Evolutionary conservation across 2,329 filamentous ascomycete genomes (phyloP).

Genomic region (Coniochaeta prunicola): DNA sequence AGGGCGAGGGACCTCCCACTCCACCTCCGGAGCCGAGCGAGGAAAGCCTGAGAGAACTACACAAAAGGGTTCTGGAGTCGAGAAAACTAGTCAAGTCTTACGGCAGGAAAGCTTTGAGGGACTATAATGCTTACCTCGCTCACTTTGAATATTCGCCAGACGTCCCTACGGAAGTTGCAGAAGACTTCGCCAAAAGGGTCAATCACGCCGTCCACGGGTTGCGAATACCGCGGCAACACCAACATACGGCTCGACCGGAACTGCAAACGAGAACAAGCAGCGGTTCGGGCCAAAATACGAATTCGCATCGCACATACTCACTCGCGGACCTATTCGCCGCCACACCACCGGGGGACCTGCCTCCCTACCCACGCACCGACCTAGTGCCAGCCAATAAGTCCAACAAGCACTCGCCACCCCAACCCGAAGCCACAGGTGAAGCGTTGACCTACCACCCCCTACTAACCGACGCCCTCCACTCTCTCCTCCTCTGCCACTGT

Average conservation of each 20-base stretch:
- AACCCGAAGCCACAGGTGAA: conserved; percentile 38
- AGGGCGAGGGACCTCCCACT: conserved; percentile 14
- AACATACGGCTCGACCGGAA: conserved; percentile 7
- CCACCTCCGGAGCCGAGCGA: conserved; percentile 38
- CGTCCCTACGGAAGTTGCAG: conserved; percentile 50
- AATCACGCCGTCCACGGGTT: conserved; percentile 45
- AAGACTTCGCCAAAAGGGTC: conserved; percentile 50
- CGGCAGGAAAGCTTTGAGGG: conserved; percentile 68
- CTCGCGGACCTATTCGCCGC: conserved; percentile 64
- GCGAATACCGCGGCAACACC: conserved; percentile 30
- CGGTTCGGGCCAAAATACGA: conserved; percentile 1
- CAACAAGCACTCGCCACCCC: not conserved
- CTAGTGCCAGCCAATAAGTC: conserved; percentile 16
- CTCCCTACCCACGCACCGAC: conserved; percentile 53
- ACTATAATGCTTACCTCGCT: conserved; percentile 66
- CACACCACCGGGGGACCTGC: conserved; percentile 57
- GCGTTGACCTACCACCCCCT: conserved; percentile 75
- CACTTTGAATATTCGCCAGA: conserved; percentile 74
- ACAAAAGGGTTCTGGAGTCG: conserved; percentile 41
- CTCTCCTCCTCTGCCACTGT: conserved; percentile 69
- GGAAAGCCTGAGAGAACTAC: conserved; percentile 12
- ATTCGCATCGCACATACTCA: conserved; percentile 31
- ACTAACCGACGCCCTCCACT: conserved; percentile 71
- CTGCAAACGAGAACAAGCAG: not conserved
- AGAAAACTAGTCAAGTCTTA: conserved; percentile 65